phyloP scores from a whole-genome alignment of 257 asterid species.

The Phtheirospermum japonicum region DNA sequence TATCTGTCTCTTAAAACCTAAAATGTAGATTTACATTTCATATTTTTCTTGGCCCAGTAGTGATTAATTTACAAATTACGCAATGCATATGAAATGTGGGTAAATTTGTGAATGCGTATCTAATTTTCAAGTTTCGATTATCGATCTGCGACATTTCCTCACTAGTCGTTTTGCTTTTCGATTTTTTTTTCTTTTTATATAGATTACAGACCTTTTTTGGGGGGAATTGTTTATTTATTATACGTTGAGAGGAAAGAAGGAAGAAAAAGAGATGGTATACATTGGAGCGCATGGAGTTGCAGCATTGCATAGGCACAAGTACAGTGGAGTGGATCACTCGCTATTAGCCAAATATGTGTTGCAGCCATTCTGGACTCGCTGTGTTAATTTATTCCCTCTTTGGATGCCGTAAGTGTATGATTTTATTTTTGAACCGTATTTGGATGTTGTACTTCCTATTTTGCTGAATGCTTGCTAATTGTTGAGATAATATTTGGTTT shows the following conservation, averaged over 20 bases:
- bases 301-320: slow-evolving; percentile 79
- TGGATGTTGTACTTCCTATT: neutral
- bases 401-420: slow-evolving; percentile 93
- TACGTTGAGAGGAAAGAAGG: neutral
- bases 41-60: neutral
- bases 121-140: slow-evolving; percentile 5
- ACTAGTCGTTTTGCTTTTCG: neutral
- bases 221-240: neutral
- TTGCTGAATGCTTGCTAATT: neutral
- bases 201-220: slow-evolving; percentile 9
- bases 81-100: neutral
- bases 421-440: neutral
- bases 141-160: slow-evolving; percentile 26
- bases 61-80: neutral
- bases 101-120: neutral
- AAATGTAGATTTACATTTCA: too few relatives aligned
- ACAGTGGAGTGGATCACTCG: slow-evolving; percentile 96
- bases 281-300: slow-evolving; percentile 88
- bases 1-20: neutral
- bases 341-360: slow-evolving; percentile 70
- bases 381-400: slow-evolving; percentile 87
- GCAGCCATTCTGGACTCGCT: slow-evolving; percentile 95
- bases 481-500: neutral
- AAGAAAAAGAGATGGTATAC: slow-evolving; percentile 56
- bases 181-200: neutral